phyloP scores from a whole-genome alignment of 1,284 basidiomycete genomes.

The Phylloporus sp. region DNA sequence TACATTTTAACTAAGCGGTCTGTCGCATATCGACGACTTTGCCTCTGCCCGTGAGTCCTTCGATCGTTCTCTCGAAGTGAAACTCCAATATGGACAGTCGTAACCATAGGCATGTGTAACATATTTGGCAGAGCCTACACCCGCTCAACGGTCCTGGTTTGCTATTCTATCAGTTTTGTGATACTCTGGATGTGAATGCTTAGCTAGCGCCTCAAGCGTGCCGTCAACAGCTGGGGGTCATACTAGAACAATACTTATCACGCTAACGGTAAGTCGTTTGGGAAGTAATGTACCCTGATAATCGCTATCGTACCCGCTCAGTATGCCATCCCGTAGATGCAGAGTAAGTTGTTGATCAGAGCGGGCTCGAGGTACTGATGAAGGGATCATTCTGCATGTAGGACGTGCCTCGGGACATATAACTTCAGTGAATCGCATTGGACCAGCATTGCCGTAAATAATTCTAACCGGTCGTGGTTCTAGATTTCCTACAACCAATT shows the following conservation, averaged over 20 bases:
- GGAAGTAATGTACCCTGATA: too few species aligned
- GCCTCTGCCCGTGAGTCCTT: slow-evolving; percentile 55
- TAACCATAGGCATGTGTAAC: slow-evolving; percentile 57
- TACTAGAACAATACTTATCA: too few species aligned
- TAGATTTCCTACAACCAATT: slow-evolving; percentile 72
- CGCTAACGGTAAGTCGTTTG: slow-evolving; percentile 44
- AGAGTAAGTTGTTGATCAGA: slow-evolving; percentile 39
- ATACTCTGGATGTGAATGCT: slow-evolving; percentile 70
- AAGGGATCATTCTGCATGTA: slow-evolving; percentile 21
- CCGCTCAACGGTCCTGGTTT: slow-evolving; percentile 45
- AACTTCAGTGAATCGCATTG: slow-evolving; percentile 46
- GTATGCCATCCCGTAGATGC: too few species aligned
- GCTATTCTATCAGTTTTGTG: slow-evolving; percentile 72
- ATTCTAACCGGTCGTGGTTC: slow-evolving; percentile 52
- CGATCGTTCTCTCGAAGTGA: neutral
- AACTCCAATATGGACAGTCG: neutral
- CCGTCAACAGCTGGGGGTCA: slow-evolving; percentile 50
- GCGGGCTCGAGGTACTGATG: neutral
- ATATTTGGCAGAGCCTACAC: slow-evolving; percentile 56
- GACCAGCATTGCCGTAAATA: slow-evolving; percentile 51
- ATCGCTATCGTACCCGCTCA: too few species aligned
- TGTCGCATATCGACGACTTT: slow-evolving; percentile 73
- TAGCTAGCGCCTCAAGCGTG: slow-evolving; percentile 72
- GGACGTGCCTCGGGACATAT: slow-evolving; percentile 56
- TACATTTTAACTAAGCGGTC: slow-evolving; percentile 61